Percentiles rank a stretch among this genome's conserved stretches.
These are phyloP conservation scores for Hibiscus mutabilis DNA, from an alignment of 345 rosid species.

Conservation along the genomic window DNA sequence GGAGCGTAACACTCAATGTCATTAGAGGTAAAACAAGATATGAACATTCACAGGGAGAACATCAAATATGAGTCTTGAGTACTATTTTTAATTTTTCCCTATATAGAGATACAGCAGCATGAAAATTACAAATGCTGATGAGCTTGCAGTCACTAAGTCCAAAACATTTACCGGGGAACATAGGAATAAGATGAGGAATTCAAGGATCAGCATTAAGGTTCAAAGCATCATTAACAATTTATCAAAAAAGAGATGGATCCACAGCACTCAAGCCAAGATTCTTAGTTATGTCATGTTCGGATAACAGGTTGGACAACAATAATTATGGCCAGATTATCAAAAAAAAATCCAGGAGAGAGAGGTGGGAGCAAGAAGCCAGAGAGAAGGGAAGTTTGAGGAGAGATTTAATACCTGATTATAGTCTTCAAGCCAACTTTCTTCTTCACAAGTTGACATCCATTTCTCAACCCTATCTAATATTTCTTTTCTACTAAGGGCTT, in stretches of 20 bases:
- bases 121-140: background rate
- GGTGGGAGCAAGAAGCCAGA: background rate
- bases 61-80: background rate
- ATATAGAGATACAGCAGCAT: background rate
- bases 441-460: conserved; percentile 99
- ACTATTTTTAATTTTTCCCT: background rate
- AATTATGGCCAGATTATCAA: background rate
- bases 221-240: background rate
- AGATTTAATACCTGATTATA: conserved; percentile 62
- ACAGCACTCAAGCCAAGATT: background rate
- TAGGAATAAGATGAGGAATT: background rate
- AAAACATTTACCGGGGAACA: background rate
- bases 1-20: background rate
- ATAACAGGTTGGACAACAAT: background rate
- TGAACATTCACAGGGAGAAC: background rate
- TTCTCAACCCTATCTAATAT: conserved; percentile 96
- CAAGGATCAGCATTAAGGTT: background rate
- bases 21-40: background rate
- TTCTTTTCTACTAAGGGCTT: conserved; percentile 84
- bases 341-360: background rate
- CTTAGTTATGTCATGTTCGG: background rate
- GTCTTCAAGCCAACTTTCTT: conserved; percentile 99
- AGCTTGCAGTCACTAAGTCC: background rate
- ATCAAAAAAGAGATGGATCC: background rate
- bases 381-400: background rate